Evolutionary conservation across 2,329 filamentous ascomycete species (phyloP).

Genomic region (Trichoderma hamatum): DNA sequence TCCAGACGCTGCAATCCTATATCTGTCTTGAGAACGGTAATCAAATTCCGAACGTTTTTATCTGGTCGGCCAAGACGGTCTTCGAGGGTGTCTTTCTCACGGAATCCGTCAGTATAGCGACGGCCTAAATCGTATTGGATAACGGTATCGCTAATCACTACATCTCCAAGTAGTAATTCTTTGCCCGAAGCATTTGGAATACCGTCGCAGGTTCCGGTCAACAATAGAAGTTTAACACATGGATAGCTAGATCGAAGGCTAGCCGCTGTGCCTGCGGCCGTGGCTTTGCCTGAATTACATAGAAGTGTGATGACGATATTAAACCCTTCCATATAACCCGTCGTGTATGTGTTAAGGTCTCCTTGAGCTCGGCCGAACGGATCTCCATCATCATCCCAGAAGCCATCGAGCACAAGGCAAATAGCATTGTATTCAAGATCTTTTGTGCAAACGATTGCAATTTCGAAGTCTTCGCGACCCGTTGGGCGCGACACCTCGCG

Average conservation of each 20-base stretch:
- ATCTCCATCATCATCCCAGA: constrained; percentile 27
- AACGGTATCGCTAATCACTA: not conserved
- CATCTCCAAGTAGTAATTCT: not conserved
- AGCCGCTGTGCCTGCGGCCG: not conserved
- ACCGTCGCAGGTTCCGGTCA: not conserved
- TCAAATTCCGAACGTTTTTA: not conserved
- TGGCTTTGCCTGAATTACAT: not conserved
- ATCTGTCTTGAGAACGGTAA: not conserved
- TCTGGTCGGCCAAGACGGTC: not conserved
- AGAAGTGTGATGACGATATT: constrained; percentile 18
- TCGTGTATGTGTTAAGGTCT: constrained; percentile 37
- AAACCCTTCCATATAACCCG: constrained; percentile 29
- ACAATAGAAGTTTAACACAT: not conserved
- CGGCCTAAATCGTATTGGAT: not conserved
- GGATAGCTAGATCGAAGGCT: not conserved
- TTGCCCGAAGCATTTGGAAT: not conserved
- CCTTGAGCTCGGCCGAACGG: constrained; percentile 32
- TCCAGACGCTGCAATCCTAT: not conserved
- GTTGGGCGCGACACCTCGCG: not conserved
- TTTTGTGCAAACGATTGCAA: not conserved
- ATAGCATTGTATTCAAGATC: not conserved
- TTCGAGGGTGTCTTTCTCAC: not conserved
- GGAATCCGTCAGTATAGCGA: not conserved
- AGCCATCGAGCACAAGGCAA: constrained; percentile 24
- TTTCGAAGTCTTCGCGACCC: not conserved